A percentile compares a stretch with the other conserved stretches of the same genome.
phyloP scores from a whole-genome alignment of 2,329 filamentous ascomycete species.

The Fusarium xylarioides region DNA sequence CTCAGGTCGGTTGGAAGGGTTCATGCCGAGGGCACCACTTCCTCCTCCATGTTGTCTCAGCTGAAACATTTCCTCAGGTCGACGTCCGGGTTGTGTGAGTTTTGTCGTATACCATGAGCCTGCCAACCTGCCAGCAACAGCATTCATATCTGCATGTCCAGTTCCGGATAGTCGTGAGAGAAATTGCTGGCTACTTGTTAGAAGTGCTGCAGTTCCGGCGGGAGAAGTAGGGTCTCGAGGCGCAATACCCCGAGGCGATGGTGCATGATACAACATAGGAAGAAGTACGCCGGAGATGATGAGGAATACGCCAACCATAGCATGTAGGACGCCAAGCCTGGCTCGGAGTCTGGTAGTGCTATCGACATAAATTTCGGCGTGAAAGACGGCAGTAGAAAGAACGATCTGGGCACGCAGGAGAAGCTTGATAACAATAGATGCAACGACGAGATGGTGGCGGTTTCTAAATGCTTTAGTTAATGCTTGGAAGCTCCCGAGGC shows the following conservation, averaged over 20 bases:
- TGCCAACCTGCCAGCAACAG: slow-evolving; percentile 34
- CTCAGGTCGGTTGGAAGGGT: slow-evolving; percentile 8
- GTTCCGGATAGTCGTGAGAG: slow-evolving; percentile 36
- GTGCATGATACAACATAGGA: slow-evolving; percentile 43
- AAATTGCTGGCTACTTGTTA: slow-evolving; percentile 40
- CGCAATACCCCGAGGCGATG: slow-evolving; percentile 38
- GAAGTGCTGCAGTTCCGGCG: slow-evolving; percentile 39
- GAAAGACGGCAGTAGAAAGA: slow-evolving; percentile 42
- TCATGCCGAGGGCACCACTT: slow-evolving; percentile 16
- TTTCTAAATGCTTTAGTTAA: slow-evolving; percentile 33
- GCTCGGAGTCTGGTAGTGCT: slow-evolving; percentile 30
- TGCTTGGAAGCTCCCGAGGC: slow-evolving; percentile 35
- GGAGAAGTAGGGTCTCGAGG: slow-evolving; percentile 43
- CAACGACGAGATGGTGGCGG: slow-evolving; percentile 41
- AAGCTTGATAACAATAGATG: slow-evolving; percentile 34
- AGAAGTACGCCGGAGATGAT: slow-evolving; percentile 30
- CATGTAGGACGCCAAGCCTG: slow-evolving; percentile 35
- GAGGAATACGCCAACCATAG: slow-evolving; percentile 38
- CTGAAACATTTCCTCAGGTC: slow-evolving; percentile 40
- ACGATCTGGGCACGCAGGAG: slow-evolving; percentile 40
- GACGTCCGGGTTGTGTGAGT: slow-evolving; percentile 33
- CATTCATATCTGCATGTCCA: slow-evolving; percentile 36
- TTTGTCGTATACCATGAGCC: slow-evolving; percentile 44
- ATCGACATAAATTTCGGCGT: slow-evolving; percentile 32
- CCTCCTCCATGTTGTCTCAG: slow-evolving; percentile 39